Evolutionary conservation across 495 filamentous ascomycete genomes (phyloP), one percentile per base, ranked within the genome.

Genomic region (Aspergillus taichungensis): DNA sequence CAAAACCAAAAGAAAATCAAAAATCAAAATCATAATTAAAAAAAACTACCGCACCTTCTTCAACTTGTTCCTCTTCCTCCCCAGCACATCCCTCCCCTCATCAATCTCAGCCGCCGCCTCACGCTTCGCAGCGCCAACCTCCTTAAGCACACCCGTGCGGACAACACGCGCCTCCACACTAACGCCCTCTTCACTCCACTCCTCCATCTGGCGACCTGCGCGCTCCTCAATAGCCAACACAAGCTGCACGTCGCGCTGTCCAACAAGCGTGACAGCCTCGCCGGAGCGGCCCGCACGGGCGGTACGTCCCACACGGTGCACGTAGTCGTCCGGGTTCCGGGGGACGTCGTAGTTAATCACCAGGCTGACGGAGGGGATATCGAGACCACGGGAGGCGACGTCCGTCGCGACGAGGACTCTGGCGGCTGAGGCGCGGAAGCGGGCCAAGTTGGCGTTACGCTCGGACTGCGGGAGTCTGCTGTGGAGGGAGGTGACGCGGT

Each of bases 291-390:
- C 92, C 6, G 92, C 92, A 73, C 92, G 79, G 6, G 94, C 92
- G 8, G 92, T 99, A 55, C 92, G 83, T 56, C 92, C 92, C 43
- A 95, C 90, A 13, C 92, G 83, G 65, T 99, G 92, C 47, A 99
- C 87, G 54, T 97, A 99, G 61, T 95, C 94, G 60, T 96, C 92
- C 30, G 92, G 89, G 59, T 96, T 88, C 3, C 91, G 80, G 1
- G 92, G 92, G 12, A 99, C 80, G 56, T 97, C 94, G 58, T 87
- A 97, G 61, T 99, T 97, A 40, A 99, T 68, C 6, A 99, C 91
- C 8, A 97, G 63, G 42, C 77, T 83, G 1, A 97, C 94, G 47
- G 83, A 84, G 0, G 90, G 94, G 45, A 99, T 95, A 72, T 99
- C 92, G 8, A 99, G 77, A 75, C 92, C 92, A 56, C 92, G 75